These are phyloP conservation scores for Boletus rubescentipes DNA, from an alignment of 768 basidiomycete species.

Conservation along the genomic window DNA sequence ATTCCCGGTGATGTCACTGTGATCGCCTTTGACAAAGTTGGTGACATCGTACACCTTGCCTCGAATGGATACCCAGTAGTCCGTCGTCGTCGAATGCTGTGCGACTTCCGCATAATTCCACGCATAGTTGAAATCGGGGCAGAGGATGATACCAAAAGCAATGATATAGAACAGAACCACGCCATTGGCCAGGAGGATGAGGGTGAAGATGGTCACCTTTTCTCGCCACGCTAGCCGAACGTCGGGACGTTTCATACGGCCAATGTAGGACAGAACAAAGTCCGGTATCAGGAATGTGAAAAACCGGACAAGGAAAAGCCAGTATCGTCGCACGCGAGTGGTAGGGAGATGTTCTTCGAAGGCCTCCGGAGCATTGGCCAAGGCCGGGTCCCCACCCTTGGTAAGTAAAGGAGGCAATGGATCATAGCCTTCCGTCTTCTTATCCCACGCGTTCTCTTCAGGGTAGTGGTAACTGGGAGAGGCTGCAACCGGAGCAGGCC, in stretches of 20 bases:
- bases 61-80: conserved; percentile 64
- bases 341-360: conserved; percentile 57
- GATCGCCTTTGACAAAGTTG: conserved; percentile 58
- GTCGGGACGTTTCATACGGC: conserved; percentile 68
- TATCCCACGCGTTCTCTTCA: conserved; percentile 44
- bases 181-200: conserved; percentile 55
- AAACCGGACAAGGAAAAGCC: conserved; percentile 55
- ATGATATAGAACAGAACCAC: conserved; percentile 67
- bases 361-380: conserved; percentile 43
- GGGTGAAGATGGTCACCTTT: conserved; percentile 61
- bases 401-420: conserved; percentile 31
- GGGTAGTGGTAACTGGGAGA: conserved; percentile 30
- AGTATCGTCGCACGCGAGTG: conserved; percentile 53
- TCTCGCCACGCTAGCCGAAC: conserved; percentile 69
- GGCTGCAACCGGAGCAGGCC: conserved; percentile 18
- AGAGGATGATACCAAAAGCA: conserved; percentile 58
- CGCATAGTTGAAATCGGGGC: conserved; percentile 60
- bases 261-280: conserved; percentile 47
- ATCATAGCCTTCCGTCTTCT: conserved; percentile 36
- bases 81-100: conserved; percentile 47
- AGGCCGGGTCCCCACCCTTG: conserved; percentile 39
- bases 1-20: conserved; percentile 56
- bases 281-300: conserved; percentile 57
- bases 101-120: conserved; percentile 53
- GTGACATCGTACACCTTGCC: conserved; percentile 63